phyloP scores from a whole-genome alignment of 106 monocot genomes.

The Allium sativum region DNA sequence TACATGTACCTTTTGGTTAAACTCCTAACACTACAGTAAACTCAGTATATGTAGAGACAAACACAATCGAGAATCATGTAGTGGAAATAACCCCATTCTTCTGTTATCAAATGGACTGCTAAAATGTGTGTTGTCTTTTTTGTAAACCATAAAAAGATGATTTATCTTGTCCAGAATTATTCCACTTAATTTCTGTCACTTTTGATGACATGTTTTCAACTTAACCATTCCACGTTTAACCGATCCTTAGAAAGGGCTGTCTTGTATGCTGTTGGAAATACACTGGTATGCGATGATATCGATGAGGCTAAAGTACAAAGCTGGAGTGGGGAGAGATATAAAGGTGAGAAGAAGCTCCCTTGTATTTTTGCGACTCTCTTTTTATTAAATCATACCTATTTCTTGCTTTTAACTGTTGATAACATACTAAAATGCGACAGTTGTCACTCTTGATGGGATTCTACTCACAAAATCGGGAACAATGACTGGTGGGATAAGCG shows the following conservation, averaged over 20 bases:
- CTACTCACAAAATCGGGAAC: conserved; percentile 95
- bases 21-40: too few species aligned
- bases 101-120: too few species aligned
- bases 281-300: conserved; percentile 89
- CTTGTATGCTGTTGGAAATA: conserved; percentile 97
- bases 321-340: conserved; percentile 92
- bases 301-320: conserved; percentile 92
- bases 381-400: not conserved
- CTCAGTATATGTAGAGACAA: too few species aligned
- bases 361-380: not conserved
- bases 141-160: too few species aligned
- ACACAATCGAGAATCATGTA: too few species aligned
- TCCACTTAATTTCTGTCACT: too few species aligned
- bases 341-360: conserved; percentile 37
- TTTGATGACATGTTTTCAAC: conserved; percentile 10
- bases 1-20: too few species aligned
- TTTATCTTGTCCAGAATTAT: too few species aligned
- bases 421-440: conserved; percentile 23
- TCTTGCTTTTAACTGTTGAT: conserved; percentile 4
- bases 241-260: conserved; percentile 88
- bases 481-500: conserved; percentile 97
- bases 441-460: conserved; percentile 94
- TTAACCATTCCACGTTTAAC: conserved; percentile 68
- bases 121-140: too few species aligned
- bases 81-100: too few species aligned